phyloP scores from a whole-genome alignment of 139 green algal genomes.

The Tetraselmis striata region DNA sequence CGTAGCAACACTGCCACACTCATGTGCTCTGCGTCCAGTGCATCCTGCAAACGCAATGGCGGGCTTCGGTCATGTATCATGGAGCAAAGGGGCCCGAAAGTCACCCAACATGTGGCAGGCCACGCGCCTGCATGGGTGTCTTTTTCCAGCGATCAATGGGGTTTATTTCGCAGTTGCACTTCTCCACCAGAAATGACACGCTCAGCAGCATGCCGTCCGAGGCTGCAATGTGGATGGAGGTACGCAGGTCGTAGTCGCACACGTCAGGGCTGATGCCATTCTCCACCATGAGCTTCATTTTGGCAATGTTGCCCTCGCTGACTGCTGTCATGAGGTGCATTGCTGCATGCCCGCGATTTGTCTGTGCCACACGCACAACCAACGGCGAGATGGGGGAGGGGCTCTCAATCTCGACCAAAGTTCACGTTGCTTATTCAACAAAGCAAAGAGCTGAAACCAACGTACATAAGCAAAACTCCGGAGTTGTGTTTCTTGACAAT shows the following conservation, averaged over 20 bases:
- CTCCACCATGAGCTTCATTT: constrained; percentile 22
- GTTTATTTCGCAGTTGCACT: not conserved
- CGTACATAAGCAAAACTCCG: too few species aligned
- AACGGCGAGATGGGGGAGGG: too few species aligned
- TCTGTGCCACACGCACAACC: too few species aligned
- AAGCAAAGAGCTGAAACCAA: too few species aligned
- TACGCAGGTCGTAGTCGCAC: constrained; percentile 42
- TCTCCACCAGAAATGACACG: not conserved
- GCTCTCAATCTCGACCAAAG: too few species aligned
- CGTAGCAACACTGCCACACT: not conserved
- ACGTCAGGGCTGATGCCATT: constrained; percentile 33
- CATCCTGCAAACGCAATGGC: too few species aligned
- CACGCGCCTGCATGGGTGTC: not conserved
- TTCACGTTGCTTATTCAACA: too few species aligned
- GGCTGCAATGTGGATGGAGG: constrained; percentile 38
- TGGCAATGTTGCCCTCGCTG: constrained; percentile 14
- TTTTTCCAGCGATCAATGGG: not conserved
- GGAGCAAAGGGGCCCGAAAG: too few species aligned
- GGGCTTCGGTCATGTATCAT: too few species aligned
- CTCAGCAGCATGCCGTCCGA: constrained; percentile 8
- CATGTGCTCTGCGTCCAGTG: not conserved
- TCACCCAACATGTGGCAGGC: too few species aligned
- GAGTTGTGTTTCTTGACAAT: too few species aligned
- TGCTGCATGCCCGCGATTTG: not conserved
- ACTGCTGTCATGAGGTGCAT: constrained; percentile 9